Conservation (phyloP, 1,284 basidiomycete genomes). For the Trichosporon ovoides region DNA sequence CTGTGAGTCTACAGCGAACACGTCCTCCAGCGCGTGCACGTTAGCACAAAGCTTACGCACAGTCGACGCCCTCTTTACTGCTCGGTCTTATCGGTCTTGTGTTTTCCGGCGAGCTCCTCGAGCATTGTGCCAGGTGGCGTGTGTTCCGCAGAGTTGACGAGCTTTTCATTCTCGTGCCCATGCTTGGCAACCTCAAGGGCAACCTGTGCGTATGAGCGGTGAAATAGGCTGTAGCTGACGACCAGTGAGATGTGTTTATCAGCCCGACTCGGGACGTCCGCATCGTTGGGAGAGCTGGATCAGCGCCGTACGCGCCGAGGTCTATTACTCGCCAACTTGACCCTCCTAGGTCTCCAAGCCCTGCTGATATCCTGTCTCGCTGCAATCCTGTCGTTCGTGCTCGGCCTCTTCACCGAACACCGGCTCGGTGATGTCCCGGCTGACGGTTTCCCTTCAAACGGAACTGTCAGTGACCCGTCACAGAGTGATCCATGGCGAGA, state of each 20-base stretch:
- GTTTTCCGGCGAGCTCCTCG: conserved; percentile 81
- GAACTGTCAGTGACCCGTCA: conserved; percentile 14
- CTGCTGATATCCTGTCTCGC: conserved; percentile 83
- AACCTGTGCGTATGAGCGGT: conserved; percentile 70
- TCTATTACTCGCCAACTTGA: conserved; percentile 75
- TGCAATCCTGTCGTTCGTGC: conserved; percentile 67
- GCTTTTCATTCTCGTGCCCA: conserved; percentile 92
- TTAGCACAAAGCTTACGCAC: conserved; percentile 11
- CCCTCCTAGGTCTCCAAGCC: conserved; percentile 88
- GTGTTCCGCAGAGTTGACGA: conserved; percentile 88
- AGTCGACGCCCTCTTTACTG: conserved; percentile 51
- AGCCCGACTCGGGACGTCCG: conserved; percentile 44
- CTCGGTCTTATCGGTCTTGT: conserved; percentile 55
- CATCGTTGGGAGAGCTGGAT: conserved; percentile 82
- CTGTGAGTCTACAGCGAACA: conserved; percentile 25
- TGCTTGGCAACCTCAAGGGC: conserved; percentile 90
- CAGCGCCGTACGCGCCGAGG: conserved; percentile 59
- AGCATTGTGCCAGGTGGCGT: conserved; percentile 79
- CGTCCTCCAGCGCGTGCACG: background rate
- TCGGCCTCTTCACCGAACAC: conserved; percentile 62
- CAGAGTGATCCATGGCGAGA: conserved; percentile 35
- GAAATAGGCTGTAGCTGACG: background rate
- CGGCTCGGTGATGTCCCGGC: conserved; percentile 37
- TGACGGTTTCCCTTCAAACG: conserved; percentile 5
- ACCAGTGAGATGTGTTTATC: conserved; percentile 51